A percentile compares a stretch with the other conserved stretches of the same genome.
Conservation (phyloP, 805 yeast genomes). For the Komagataella mondaviorum region DNA sequence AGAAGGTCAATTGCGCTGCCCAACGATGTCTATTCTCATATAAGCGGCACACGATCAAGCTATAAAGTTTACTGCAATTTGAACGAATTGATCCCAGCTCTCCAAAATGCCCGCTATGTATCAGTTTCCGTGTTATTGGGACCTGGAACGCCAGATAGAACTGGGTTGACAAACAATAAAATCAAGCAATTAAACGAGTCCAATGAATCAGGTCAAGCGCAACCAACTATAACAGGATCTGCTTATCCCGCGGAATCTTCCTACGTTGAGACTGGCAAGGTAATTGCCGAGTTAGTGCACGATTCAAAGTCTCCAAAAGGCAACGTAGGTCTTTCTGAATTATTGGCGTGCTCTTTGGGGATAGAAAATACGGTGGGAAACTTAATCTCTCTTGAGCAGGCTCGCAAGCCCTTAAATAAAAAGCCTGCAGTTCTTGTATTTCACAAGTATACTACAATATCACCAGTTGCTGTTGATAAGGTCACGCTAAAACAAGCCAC, state of each 20-base stretch:
- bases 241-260: constrained; percentile 2
- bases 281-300: constrained; percentile 39
- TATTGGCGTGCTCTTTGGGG: constrained; percentile 43
- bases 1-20: background rate
- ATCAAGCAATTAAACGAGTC: constrained; percentile 6
- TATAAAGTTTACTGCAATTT: background rate
- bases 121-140: constrained; percentile 40
- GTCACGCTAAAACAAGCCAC: constrained; percentile 13
- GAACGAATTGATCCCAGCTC: background rate
- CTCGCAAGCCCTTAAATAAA: constrained; percentile 18
- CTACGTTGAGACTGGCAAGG: constrained; percentile 21
- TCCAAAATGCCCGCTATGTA: constrained; percentile 22
- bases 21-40: background rate
- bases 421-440: constrained; percentile 28
- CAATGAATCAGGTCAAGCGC: background rate
- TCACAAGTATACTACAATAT: constrained; percentile 40
- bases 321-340: constrained; percentile 37
- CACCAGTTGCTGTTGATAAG: constrained; percentile 18
- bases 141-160: constrained; percentile 23
- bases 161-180: constrained; percentile 10
- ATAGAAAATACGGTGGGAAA: constrained; percentile 36
- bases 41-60: constrained; percentile 5
- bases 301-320: constrained; percentile 18
- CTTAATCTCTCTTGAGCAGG: constrained; percentile 35
- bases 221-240: background rate